These are phyloP conservation scores for Aspergillus sp. DNA, from an alignment of 2,329 filamentous ascomycete genomes.

Conservation along the genomic window DNA sequence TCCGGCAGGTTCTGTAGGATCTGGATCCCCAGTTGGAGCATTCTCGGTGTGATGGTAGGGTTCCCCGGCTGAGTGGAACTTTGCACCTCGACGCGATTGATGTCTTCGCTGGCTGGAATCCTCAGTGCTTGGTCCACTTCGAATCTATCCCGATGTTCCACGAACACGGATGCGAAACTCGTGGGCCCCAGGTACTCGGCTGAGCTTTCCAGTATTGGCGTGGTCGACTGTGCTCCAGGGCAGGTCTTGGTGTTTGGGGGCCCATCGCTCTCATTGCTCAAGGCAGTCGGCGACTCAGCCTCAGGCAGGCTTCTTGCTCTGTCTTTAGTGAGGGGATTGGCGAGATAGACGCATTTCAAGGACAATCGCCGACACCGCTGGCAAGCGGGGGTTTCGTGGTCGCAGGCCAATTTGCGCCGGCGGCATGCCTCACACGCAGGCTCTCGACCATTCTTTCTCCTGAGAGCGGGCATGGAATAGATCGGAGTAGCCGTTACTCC, in stretches of 20 bases:
- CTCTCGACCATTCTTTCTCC: conserved; percentile 7
- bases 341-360: conserved; percentile 4
- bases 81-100: background rate
- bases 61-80: background rate
- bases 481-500: background rate
- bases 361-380: conserved; percentile 4
- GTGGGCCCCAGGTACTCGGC: conserved; percentile 10
- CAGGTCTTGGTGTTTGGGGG: background rate
- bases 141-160: conserved; percentile 8
- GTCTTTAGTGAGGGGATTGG: background rate
- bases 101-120: background rate
- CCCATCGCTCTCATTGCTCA: background rate
- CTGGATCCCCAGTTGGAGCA: background rate
- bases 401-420: conserved; percentile 9
- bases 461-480: background rate
- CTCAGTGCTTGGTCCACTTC: background rate
- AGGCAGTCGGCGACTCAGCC: background rate
- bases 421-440: conserved; percentile 8
- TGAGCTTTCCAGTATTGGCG: conserved; percentile 3
- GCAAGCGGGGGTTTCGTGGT: conserved; percentile 1
- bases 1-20: conserved; percentile 4
- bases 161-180: conserved; percentile 9
- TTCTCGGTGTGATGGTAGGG: background rate
- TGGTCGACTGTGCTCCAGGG: background rate
- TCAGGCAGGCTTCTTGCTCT: background rate